These are phyloP conservation scores for Streptanthus diversifolius DNA, from an alignment of 345 rosid genomes.

Conservation along the genomic window DNA sequence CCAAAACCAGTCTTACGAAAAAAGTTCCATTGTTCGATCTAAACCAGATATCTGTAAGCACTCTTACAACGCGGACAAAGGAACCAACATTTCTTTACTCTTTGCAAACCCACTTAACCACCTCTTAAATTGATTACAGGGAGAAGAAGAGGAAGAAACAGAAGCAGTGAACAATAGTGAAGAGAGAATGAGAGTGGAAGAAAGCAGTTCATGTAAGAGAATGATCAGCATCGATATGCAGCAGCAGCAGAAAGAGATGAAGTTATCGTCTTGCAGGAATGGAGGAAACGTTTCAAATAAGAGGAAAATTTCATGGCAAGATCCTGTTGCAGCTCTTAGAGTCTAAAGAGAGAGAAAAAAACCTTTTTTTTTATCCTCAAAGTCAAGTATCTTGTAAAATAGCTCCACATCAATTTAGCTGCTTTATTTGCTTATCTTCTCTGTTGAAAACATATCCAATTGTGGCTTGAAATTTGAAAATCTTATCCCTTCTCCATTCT, in stretches of 20 bases:
- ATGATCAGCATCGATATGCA: slow-evolving; percentile 38
- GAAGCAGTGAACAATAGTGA: slow-evolving; percentile 9
- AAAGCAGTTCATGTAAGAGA: slow-evolving; percentile 26
- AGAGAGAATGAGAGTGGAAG: slow-evolving; percentile 44
- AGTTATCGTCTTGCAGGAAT: slow-evolving; percentile 57
- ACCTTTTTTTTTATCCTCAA: neutral
- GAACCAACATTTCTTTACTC: neutral
- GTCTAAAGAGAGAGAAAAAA: slow-evolving; percentile 37
- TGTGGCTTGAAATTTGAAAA: slow-evolving; percentile 8
- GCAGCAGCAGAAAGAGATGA: slow-evolving; percentile 44
- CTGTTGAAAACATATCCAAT: neutral
- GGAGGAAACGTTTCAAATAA: slow-evolving; percentile 58
- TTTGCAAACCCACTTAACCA: neutral
- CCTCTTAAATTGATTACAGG: slow-evolving; percentile 38
- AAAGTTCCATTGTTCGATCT: slow-evolving; percentile 69
- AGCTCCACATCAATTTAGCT: slow-evolving; percentile 17
- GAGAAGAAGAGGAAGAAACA: slow-evolving; percentile 56
- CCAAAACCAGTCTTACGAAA: slow-evolving; percentile 42
- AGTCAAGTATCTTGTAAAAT: slow-evolving; percentile 12
- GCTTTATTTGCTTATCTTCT: slow-evolving; percentile 4
- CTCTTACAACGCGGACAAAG: neutral
- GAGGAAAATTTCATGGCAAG: slow-evolving; percentile 97
- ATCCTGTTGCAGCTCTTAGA: slow-evolving; percentile 67
- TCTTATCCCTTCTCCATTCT: slow-evolving; percentile 18
- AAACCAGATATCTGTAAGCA: slow-evolving; percentile 77